These are phyloP conservation scores for Cadophora sp. DNA, from an alignment of 2,329 filamentous ascomycete genomes.

Conservation along the genomic window DNA sequence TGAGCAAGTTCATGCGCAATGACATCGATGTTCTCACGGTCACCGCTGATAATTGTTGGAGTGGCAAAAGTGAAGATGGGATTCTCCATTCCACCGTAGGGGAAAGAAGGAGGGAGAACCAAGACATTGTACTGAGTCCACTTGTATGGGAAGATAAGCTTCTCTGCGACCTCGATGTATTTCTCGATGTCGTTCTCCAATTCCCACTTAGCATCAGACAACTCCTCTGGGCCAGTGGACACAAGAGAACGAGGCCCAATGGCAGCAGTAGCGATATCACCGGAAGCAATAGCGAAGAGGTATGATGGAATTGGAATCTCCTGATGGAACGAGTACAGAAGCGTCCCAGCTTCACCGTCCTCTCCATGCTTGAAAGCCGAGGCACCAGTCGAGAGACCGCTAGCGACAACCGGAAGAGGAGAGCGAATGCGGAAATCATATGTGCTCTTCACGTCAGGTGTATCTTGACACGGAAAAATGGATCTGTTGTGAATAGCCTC, in stretches of 20 bases:
- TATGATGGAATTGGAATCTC: constrained; percentile 93
- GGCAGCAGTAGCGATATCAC: constrained; percentile 83
- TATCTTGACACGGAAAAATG: constrained; percentile 96
- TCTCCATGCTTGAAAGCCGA: constrained; percentile 58
- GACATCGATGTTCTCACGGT: constrained; percentile 91
- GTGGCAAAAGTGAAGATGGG: constrained; percentile 95
- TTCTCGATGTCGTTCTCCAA: constrained; percentile 90
- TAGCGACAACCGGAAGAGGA: constrained; percentile 87
- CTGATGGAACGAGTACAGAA: constrained; percentile 86
- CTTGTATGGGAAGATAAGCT: constrained; percentile 81
- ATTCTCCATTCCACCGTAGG: constrained; percentile 92
- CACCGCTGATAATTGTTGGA: constrained; percentile 90
- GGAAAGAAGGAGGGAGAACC: constrained; percentile 87
- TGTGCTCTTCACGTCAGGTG: constrained; percentile 96
- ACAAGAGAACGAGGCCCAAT: constrained; percentile 88
- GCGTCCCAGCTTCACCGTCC: constrained; percentile 57
- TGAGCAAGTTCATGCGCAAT: constrained; percentile 85
- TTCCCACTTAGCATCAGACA: constrained; percentile 87
- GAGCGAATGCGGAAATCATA: constrained; percentile 89
- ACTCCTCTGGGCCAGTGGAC: constrained; percentile 85
- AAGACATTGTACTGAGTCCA: constrained; percentile 97
- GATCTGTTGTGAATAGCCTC: constrained; percentile 96
- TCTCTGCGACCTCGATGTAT: constrained; percentile 87
- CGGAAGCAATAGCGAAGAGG: constrained; percentile 88
- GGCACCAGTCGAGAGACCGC: constrained; percentile 70